Conservation (phyloP, 179 eudicot genomes). For the Vitellaria paradoxa region DNA sequence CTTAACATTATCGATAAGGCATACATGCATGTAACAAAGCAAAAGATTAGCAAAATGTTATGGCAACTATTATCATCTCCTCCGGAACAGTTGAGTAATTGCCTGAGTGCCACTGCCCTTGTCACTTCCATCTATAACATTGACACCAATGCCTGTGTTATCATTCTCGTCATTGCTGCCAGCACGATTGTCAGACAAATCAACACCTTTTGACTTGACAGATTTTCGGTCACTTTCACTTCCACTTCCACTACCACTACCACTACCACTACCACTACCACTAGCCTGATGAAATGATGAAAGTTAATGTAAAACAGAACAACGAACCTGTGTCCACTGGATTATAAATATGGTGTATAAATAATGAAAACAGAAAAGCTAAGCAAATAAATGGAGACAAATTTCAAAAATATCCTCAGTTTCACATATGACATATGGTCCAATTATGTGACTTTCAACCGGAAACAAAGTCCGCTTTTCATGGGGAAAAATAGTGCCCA, state of each 20-base stretch:
- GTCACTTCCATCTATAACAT: constrained; percentile 65
- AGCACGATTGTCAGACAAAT: constrained; percentile 46
- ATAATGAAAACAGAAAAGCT: background rate
- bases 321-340: background rate
- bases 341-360: background rate
- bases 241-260: no score
- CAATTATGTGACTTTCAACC: background rate
- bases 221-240: constrained; percentile 66
- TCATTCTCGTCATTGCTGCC: constrained; percentile 51
- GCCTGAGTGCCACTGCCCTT: constrained; percentile 82
- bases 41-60: background rate
- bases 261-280: no score
- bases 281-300: constrained; percentile 44
- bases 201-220: constrained; percentile 38
- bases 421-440: background rate
- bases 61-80: background rate
- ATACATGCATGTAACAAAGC: background rate
- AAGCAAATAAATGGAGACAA: background rate
- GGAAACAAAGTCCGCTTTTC: background rate
- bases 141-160: constrained; percentile 42
- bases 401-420: background rate
- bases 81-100: background rate
- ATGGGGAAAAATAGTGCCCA: background rate
- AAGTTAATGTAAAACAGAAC: constrained; percentile 13
- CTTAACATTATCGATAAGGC: background rate